Base-by-base conservation (phyloP, 2,329 filamentous ascomycete genomes). In the Beauveria brongniartii region DNA sequence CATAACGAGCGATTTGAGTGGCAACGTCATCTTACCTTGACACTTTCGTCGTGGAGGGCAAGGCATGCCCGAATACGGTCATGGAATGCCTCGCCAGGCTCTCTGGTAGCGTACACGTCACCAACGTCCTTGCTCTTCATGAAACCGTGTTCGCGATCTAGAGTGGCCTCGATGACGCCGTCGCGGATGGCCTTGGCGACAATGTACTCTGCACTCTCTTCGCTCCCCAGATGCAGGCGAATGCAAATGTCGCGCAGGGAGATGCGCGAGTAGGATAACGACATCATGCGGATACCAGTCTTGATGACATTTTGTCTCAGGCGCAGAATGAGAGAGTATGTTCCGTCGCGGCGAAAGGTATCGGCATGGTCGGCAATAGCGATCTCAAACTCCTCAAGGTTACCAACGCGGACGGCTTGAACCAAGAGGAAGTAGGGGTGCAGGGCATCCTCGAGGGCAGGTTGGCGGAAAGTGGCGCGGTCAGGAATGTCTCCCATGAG, bases 231-330 rank as follows among this genome's bases (percentile, higher is more conserved):
- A 57, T 95, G 92, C 55, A 99, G 82, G 53, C 94, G 90, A 62
- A 97, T 92, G 78, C 94, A 99, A 67, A 99, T 99, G 72, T 99
- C 94, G 62, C 94, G 89, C 61, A 99, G 83, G 1, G 93, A 97
- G 70, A 99, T 99, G 64, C 93, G 90, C 63, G 93, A 96, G 80
- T 99, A 99, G 22, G 92, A 96, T 65, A 99, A 81, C 46, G 93
- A 97, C 85, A 99, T 96, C 92, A 97, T 97, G 68, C 94, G 91
- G 65, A 99, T 96, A 66, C 94, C 94, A 3, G 94, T 99, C 82
- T 96, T 96, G 85, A 99, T 97, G 71, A 99, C 94, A 72, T 99
- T 99, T 77, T 99, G 94, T 68, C 94, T 88, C 64, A 99, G 82
- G 64, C 94, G 92, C 65, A 97, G 83, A 69, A 97, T 95, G 62